A percentile compares a stretch with the other conserved stretches of the same genome.
Evolutionary conservation across 2,329 filamentous ascomycete genomes (phyloP).

Genomic region (Exophiala bonariae): DNA sequence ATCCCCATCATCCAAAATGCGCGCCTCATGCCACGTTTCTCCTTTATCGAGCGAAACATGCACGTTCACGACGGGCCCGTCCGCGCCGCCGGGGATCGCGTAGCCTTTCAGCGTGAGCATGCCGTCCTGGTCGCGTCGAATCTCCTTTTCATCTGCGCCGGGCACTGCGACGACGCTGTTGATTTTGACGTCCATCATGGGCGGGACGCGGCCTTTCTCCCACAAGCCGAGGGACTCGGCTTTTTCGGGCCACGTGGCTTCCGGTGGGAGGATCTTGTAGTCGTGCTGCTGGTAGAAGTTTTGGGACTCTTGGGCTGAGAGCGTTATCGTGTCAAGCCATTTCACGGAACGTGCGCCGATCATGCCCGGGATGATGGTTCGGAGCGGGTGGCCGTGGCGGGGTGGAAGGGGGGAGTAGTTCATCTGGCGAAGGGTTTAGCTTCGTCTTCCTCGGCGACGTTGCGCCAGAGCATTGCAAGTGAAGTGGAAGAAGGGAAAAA

Average conservation of each 20-base stretch:
- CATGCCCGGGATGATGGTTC: constrained; percentile 53
- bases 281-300: constrained; percentile 60
- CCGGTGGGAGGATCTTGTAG: constrained; percentile 59
- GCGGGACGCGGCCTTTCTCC: constrained; percentile 40
- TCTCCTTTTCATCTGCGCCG: constrained; percentile 41
- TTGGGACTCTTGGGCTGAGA: constrained; percentile 49
- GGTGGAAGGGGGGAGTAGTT: constrained; percentile 48
- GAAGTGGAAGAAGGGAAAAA: not conserved
- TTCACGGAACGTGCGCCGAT: constrained; percentile 56
- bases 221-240: constrained; percentile 41
- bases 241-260: constrained; percentile 49
- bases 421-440: constrained; percentile 43
- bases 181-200: constrained; percentile 56
- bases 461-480: not conserved
- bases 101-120: constrained; percentile 53
- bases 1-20: constrained; percentile 32
- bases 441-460: not conserved
- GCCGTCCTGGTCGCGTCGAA: constrained; percentile 34
- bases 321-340: constrained; percentile 55
- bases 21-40: constrained; percentile 49
- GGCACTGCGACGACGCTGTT: constrained; percentile 57
- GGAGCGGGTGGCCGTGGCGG: constrained; percentile 53
- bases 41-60: constrained; percentile 55
- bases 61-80: constrained; percentile 54
- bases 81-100: constrained; percentile 53